Evolutionary conservation across 768 basidiomycete genomes (phyloP), one percentile per base, ranked within the genome.

Genomic region (Serendipita vermifera): DNA sequence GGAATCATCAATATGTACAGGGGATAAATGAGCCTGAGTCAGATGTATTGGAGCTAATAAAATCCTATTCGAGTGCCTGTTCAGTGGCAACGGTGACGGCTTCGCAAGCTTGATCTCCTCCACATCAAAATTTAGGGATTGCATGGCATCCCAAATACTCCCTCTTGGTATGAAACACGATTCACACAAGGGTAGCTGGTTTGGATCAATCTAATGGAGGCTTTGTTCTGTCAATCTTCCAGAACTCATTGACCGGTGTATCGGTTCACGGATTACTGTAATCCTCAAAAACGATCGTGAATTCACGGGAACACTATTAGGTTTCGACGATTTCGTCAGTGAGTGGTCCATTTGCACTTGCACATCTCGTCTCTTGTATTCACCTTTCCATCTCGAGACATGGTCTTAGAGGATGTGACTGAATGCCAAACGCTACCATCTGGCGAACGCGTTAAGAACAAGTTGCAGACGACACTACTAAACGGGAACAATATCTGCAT

Each of bases 281-380:
- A 82, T 98, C 68, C 97, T 96, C 90, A 98, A 97, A 73, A 83
- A 78, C 63, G 92, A 99, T 59, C 84, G 91, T 41, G 94, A 99
- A 72, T 99, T 97, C 71, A 88, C 87, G 22, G 94, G 94, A 9
- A 96, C 83, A 2, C 75, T 99, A 38, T 76, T 94, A 32, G 94
- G 94, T 2, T 99, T 99, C 64, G 94, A 99, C 67, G 94, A 99
- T 71, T 99, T 94, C 69, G 94, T 99, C 69, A 99, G 94, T 97
- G 68, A 78, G 94, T 93, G 15, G 2, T 31, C n/a, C 13, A 5
- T 32, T 35, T 40, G 3, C 15, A 13, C 20, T 46, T 15, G 4
- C 26, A 7, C 29, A 57, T 55, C 11, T 17, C 33, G 35, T 15
- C 38, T 17, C 20, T 26, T 38, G 31, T 13, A 31, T n/a, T 14